A percentile compares a stretch with the other conserved stretches of the same genome.
Conservation (phyloP, 495 filamentous ascomycete species). For the Aspergillus biplanus region DNA sequence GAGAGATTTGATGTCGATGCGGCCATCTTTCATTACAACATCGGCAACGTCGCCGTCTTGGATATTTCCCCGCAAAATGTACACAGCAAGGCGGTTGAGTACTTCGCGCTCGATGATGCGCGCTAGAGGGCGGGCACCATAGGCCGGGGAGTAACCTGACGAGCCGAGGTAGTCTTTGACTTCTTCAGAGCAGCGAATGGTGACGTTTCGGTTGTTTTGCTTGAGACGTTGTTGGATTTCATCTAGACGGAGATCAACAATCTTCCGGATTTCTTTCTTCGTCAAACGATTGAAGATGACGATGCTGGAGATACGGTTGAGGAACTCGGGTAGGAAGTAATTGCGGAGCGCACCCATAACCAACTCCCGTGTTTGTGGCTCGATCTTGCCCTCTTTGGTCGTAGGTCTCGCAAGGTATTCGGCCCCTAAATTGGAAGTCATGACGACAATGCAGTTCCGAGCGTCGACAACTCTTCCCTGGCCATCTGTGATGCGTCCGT, state of each 20-base stretch:
- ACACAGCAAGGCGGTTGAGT: slow-evolving; percentile 86
- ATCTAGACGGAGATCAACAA: slow-evolving; percentile 85
- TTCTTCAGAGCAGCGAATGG: slow-evolving; percentile 72
- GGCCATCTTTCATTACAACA: slow-evolving; percentile 76
- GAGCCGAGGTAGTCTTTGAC: slow-evolving; percentile 89
- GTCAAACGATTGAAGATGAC: slow-evolving; percentile 99
- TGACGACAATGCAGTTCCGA: slow-evolving; percentile 97
- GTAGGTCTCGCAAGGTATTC: slow-evolving; percentile 85
- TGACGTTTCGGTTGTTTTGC: slow-evolving; percentile 79
- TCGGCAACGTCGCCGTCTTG: slow-evolving; percentile 81
- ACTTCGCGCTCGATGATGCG: slow-evolving; percentile 95
- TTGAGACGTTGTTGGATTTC: slow-evolving; percentile 90
- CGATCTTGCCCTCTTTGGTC: slow-evolving; percentile 79
- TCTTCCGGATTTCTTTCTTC: slow-evolving; percentile 84
- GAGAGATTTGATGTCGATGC: slow-evolving; percentile 80
- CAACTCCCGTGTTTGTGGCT: slow-evolving; percentile 81
- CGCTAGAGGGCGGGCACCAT: slow-evolving; percentile 86
- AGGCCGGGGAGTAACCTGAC: slow-evolving; percentile 90
- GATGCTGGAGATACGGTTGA: slow-evolving; percentile 92
- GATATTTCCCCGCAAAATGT: slow-evolving; percentile 83
- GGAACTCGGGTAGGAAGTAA: slow-evolving; percentile 97
- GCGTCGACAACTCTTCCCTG: slow-evolving; percentile 94
- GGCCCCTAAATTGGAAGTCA: slow-evolving; percentile 96
- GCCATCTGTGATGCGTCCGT: slow-evolving; percentile 97
- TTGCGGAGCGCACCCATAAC: slow-evolving; percentile 87